A percentile compares a stretch with the other conserved stretches of the same genome.
phyloP scores from a whole-genome alignment of 352 stramenopile genomes.

The Phytopythium delawarense region DNA sequence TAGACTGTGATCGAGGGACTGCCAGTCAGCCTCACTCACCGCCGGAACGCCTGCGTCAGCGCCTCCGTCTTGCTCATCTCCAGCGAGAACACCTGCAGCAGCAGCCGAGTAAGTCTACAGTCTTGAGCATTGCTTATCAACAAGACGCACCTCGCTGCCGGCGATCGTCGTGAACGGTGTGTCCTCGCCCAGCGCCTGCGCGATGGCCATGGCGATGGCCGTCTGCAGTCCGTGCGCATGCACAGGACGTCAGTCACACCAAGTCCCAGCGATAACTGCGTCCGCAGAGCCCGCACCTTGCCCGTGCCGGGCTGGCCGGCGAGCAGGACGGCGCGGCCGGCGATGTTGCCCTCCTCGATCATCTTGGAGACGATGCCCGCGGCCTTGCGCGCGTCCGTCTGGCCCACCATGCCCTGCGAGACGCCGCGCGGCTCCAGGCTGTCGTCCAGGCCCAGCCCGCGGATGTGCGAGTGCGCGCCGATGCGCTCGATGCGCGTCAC shows the following conservation, averaged over 20 bases:
- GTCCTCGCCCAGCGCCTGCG: slow-evolving; percentile 96
- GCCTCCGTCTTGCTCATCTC: slow-evolving; percentile 99
- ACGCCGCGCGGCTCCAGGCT: slow-evolving; percentile 91
- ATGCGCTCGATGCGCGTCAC: slow-evolving; percentile 98
- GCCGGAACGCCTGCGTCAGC: slow-evolving; percentile 97
- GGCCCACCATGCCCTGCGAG: slow-evolving; percentile 97
- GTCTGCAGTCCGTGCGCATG: slow-evolving; percentile 52
- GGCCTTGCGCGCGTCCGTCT: slow-evolving; percentile 91
- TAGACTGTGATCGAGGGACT: neutral
- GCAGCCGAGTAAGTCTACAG: too few relatives aligned
- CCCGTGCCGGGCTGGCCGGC: slow-evolving; percentile 95
- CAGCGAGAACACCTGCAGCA: slow-evolving; percentile 92
- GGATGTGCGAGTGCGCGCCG: slow-evolving; percentile 98
- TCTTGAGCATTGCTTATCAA: too few relatives aligned
- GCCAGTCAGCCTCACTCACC: slow-evolving; percentile 15
- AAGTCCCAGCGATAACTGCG: neutral
- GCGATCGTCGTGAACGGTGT: slow-evolving; percentile 99
- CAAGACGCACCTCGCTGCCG: slow-evolving; percentile 81
- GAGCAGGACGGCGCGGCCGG: slow-evolving; percentile 94
- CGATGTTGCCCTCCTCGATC: slow-evolving; percentile 98
- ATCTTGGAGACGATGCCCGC: slow-evolving; percentile 97
- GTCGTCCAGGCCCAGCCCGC: slow-evolving; percentile 97
- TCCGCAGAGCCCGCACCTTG: slow-evolving; percentile 40
- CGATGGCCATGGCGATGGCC: slow-evolving; percentile 97
- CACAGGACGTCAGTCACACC: neutral